Base-by-base conservation (phyloP, 768 basidiomycete species). In the Tylopilus sp. region DNA sequence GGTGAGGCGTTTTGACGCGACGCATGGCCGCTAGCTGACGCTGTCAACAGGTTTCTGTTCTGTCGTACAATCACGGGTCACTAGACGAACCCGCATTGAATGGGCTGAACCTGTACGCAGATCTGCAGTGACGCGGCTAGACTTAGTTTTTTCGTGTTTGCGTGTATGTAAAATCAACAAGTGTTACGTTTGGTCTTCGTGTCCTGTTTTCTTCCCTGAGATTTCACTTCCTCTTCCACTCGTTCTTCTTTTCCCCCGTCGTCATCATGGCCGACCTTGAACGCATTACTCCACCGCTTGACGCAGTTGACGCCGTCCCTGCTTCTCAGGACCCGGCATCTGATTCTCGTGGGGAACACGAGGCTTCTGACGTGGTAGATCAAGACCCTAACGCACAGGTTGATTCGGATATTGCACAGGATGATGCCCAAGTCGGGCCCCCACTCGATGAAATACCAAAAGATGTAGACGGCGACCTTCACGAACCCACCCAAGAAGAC, bases 51-150 rank as follows among this genome's bases (percentile, higher is more conserved):
- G 78, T 93, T 50, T 81, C 87, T 14, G 78, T 93, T 21, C 74
- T 95, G 24, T 80, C 87, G 25, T 96, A 97, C 69, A 92, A 92
- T 61, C 93, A 95, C 72, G 76, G 77, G 57, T 83, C 81, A 25
- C 75, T 94, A 21, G 78, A 78, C 21, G 92, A 95, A 70, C 91
- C 92, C 8, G 81, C 82, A 14, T 70, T 92, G 61, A 82, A 87
- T 56, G 88, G 81, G 6, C 71, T 92, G 59, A 92, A 92, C 64
- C 59, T 91, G 66, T 79, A 81, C 59, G 81, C 82, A 16, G 69
- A 70, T 50, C 54, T 78, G 33, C 63, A 59, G 49, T 76, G 59
- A 53, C 30, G 31, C 37, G n/a, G 34, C 19, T 37, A 37, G 5
- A 43, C 44, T 28, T 44, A 29, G 26, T 52, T 52, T 53, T 55